phyloP scores from a whole-genome alignment of 345 rosid genomes.

The sweet orange (Citrus sinensis) region DVS_A1.0 CM039168.1:1577001-1577500 shows the following conservation, averaged over 20 bases:
- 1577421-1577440: constrained; percentile 31
- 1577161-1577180: not conserved
- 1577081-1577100: not conserved
- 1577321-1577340: constrained; percentile 42
- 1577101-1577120: not conserved
- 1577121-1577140: not conserved
- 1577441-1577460: constrained; percentile 41
- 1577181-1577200: not conserved
- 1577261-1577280: not conserved
- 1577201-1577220: not conserved
- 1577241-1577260: not conserved
- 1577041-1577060: not conserved
- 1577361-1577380: constrained; percentile 36
- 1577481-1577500: constrained; percentile 31
- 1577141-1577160: not conserved
- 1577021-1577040: not conserved
- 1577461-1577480: constrained; percentile 74
- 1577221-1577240: not conserved
- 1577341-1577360: constrained; percentile 43
- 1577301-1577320: constrained; percentile 35
- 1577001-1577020: not conserved
- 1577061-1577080: not conserved
- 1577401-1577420: constrained; percentile 44
- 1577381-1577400: constrained; percentile 48
- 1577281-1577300: not conserved